Conservation (phyloP, 495 filamentous ascomycete species). For the Cercophora samala region DNA sequence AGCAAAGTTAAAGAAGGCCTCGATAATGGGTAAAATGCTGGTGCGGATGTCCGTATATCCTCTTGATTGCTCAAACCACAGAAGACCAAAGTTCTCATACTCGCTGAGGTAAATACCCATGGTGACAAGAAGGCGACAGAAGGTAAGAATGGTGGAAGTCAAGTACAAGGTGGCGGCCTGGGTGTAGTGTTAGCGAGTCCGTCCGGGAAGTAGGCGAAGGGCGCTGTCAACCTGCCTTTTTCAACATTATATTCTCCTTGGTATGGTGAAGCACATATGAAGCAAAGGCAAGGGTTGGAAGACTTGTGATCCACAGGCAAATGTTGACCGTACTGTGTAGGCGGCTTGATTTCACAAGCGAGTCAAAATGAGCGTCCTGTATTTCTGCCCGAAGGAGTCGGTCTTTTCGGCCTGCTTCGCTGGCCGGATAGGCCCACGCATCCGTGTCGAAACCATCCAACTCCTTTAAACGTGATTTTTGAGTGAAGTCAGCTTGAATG, state of each 20-base stretch:
- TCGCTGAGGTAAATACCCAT: slow-evolving; percentile 13
- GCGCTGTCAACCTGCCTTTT: slow-evolving; percentile 10
- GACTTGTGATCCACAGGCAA: slow-evolving; percentile 22
- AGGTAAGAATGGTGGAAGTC: slow-evolving; percentile 17
- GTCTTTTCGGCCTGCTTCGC: background rate
- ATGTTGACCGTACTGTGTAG: slow-evolving; percentile 1
- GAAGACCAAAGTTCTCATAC: background rate
- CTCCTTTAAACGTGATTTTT: too few relatives aligned
- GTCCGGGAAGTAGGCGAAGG: background rate
- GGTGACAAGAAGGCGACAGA: slow-evolving; percentile 13
- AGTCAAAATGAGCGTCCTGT: background rate
- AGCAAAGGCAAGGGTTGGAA: slow-evolving; percentile 10
- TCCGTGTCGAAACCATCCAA: too few relatives aligned
- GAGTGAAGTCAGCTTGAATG: background rate
- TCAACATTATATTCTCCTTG: slow-evolving; percentile 8
- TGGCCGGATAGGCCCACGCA: too few relatives aligned
- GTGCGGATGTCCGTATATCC: background rate
- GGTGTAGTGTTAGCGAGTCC: background rate
- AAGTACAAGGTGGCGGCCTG: slow-evolving; percentile 21
- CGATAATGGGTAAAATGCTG: background rate
- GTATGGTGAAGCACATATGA: slow-evolving; percentile 16
- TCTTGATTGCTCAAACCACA: background rate
- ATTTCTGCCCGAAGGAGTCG: background rate
- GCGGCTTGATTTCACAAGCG: background rate
- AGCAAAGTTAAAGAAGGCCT: slow-evolving; percentile 18